These are phyloP conservation scores for Fusarium sp. DNA, from an alignment of 2,329 filamentous ascomycete genomes.

Conservation along the genomic window DNA sequence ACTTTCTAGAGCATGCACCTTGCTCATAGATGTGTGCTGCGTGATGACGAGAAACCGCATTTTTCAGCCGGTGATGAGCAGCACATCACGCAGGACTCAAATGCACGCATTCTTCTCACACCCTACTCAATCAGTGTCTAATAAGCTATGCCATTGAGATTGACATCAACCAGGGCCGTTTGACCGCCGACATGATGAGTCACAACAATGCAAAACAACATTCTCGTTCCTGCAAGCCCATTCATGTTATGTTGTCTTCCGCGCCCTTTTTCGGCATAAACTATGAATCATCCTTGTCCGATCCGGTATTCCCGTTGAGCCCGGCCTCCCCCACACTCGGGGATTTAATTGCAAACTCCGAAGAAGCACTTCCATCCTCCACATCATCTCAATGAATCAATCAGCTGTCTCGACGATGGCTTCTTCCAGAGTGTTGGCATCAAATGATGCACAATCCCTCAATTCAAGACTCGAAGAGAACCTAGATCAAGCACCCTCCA, in stretches of 20 bases:
- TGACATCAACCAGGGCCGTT: neutral
- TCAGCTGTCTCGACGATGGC: neutral
- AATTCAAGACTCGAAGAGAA: neutral
- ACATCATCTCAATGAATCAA: neutral
- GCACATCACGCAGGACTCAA: neutral
- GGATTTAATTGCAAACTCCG: neutral
- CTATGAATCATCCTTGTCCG: neutral
- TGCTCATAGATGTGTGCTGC: neutral
- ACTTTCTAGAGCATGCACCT: neutral
- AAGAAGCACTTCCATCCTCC: neutral
- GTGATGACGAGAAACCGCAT: neutral
- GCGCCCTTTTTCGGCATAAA: neutral
- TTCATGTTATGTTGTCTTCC: neutral
- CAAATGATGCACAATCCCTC: neutral
- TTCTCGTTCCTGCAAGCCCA: neutral
- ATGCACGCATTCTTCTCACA: accelerated
- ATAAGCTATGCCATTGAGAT: neutral
- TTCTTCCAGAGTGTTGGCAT: neutral
- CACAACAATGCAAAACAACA: neutral
- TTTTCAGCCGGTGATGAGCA: neutral
- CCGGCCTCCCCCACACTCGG: neutral
- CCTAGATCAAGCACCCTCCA: neutral
- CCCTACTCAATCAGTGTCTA: neutral
- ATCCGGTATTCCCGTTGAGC: neutral
- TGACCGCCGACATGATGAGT: neutral